Conservation (phyloP, 2,329 filamentous ascomycete genomes). For the Neurospora sp. region DNA sequence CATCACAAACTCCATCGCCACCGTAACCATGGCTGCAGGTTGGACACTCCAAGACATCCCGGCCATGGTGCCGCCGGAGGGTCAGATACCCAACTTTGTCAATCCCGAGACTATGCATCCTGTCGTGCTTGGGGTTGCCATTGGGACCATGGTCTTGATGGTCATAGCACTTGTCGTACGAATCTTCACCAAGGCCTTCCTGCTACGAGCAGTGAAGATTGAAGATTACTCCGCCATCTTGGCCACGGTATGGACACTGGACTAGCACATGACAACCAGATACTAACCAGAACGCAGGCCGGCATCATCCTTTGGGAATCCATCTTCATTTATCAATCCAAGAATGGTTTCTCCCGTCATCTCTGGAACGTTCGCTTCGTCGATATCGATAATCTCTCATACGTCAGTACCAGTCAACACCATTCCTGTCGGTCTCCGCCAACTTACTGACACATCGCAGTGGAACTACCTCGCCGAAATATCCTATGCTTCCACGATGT, state of each 20-base stretch:
- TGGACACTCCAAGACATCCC: conserved; percentile 6
- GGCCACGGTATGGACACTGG: not conserved
- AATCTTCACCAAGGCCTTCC: conserved; percentile 9
- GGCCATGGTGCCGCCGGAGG: conserved; percentile 12
- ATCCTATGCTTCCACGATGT: conserved; percentile 10
- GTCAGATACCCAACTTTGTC: conserved; percentile 8
- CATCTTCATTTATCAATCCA: conserved; percentile 10
- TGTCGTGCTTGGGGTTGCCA: conserved; percentile 6
- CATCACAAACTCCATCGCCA: not conserved
- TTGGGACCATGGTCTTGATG: conserved; percentile 8
- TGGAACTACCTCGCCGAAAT: conserved; percentile 10
- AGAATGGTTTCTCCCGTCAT: conserved; percentile 9
- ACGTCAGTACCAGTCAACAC: conserved; percentile 1
- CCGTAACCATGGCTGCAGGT: not conserved
- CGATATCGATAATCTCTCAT: conserved; percentile 7
- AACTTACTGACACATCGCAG: not conserved
- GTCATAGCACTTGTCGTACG: conserved; percentile 5
- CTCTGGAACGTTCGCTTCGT: conserved; percentile 9
- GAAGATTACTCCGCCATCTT: conserved; percentile 6
- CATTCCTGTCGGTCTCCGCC: not conserved
- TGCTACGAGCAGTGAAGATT: conserved; percentile 9
- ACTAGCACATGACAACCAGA: not conserved
- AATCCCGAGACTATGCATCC: conserved; percentile 9
- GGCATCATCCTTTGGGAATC: conserved; percentile 12
- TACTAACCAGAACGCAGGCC: not conserved